A percentile compares a stretch with the other conserved stretches of the same genome.
Evolutionary conservation across 2,329 filamentous ascomycete genomes (phyloP).

Genomic region (Eutypa lata): DNA sequence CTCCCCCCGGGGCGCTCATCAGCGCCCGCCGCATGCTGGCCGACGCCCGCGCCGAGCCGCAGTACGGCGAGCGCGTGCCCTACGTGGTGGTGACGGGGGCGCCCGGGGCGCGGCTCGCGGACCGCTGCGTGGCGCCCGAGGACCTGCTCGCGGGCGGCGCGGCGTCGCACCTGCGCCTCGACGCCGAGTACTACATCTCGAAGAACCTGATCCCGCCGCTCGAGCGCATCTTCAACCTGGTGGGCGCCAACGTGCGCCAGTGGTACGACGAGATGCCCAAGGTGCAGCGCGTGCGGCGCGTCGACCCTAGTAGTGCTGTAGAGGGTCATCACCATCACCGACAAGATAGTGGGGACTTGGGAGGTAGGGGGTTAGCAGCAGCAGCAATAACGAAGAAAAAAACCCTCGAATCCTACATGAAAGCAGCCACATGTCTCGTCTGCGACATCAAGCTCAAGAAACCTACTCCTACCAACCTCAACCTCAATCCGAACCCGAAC

Average conservation of each 20-base stretch:
- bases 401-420: slow-evolving; percentile 95
- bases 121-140: slow-evolving; percentile 87
- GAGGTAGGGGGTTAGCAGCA: slow-evolving; percentile 9
- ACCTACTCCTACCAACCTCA: slow-evolving; percentile 15
- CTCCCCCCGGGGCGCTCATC: slow-evolving; percentile 85
- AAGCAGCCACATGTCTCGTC: slow-evolving; percentile 71
- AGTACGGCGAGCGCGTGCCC: slow-evolving; percentile 91
- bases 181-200: slow-evolving; percentile 93
- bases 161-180: slow-evolving; percentile 69
- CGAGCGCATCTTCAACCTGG: slow-evolving; percentile 93
- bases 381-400: slow-evolving; percentile 44
- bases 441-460: slow-evolving; percentile 59
- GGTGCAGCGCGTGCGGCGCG: slow-evolving; percentile 68
- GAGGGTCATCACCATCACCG: slow-evolving; percentile 5
- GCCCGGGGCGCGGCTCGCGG: slow-evolving; percentile 79
- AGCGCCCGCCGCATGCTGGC: slow-evolving; percentile 81
- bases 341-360: slow-evolving; percentile 5
- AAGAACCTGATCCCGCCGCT: slow-evolving; percentile 95
- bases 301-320: slow-evolving; percentile 37
- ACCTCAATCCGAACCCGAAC: slow-evolving; percentile 16
- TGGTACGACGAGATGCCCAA: slow-evolving; percentile 99
- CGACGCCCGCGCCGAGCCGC: slow-evolving; percentile 83
- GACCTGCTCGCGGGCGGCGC: slow-evolving; percentile 63
- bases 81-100: slow-evolving; percentile 91
- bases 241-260: slow-evolving; percentile 82